Evolutionary conservation across 2,329 filamentous ascomycete species (phyloP).

Genomic region (Rachicladosporium sp.): DNA sequence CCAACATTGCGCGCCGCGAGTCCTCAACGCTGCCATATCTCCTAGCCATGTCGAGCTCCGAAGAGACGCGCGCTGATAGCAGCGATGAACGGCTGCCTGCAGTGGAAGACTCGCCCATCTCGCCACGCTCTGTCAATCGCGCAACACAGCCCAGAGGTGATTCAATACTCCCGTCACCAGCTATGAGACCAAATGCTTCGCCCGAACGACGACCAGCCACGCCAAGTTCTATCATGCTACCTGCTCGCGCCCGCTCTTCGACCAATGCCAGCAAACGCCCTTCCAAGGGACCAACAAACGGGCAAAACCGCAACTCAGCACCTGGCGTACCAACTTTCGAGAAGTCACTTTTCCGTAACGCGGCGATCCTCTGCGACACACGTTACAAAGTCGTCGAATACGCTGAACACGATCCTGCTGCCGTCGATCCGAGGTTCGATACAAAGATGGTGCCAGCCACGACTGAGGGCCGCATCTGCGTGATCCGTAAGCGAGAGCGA

Average conservation of each 20-base stretch:
- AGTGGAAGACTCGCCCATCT: too few species aligned
- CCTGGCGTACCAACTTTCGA: constrained; percentile 22
- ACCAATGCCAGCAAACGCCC: constrained; percentile 1
- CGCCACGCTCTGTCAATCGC: too few species aligned
- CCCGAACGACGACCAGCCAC: not conserved
- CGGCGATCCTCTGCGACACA: constrained; percentile 33
- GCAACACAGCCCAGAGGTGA: constrained; percentile 1
- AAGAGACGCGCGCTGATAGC: constrained; percentile 8
- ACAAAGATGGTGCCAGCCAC: constrained; percentile 30
- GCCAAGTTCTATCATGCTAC: constrained; percentile 2
- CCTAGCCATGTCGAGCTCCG: constrained; percentile 9
- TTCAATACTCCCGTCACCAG: constrained; percentile 3
- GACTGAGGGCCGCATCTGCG: constrained; percentile 28
- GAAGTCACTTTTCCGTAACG: constrained; percentile 30
- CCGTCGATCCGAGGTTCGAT: constrained; percentile 23
- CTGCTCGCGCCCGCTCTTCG: not conserved
- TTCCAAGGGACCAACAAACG: not conserved
- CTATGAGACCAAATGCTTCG: not conserved
- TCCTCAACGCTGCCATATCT: constrained; percentile 16
- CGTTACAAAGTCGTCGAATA: constrained; percentile 30
- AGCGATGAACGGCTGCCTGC: not conserved
- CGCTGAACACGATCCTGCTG: constrained; percentile 25
- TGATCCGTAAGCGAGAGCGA: constrained; percentile 32
- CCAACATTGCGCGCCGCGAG: constrained; percentile 10
- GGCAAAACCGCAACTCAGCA: not conserved